phyloP scores from a whole-genome alignment of 495 filamentous ascomycete species.

The Aspergillus egyptiacus region DNA sequence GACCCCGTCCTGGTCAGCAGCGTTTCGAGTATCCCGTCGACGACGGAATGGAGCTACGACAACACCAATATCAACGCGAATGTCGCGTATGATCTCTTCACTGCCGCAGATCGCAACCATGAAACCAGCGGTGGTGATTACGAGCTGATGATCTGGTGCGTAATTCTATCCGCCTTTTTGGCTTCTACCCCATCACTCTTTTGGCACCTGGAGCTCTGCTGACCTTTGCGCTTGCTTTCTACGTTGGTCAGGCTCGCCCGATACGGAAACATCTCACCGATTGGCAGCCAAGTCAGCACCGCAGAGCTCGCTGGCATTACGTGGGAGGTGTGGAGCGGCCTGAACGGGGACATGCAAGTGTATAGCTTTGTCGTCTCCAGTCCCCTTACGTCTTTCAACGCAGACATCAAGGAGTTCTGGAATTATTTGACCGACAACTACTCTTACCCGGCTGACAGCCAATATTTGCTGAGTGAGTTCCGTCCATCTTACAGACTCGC shows the following conservation, averaged over 20 bases:
- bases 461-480: conserved; percentile 43
- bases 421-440: conserved; percentile 32
- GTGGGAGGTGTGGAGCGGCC: conserved; percentile 37
- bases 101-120: conserved; percentile 39
- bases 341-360: conserved; percentile 34
- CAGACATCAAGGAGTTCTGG: conserved; percentile 42
- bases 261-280: conserved; percentile 34
- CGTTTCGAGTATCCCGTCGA: conserved; percentile 33
- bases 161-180: neutral
- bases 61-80: conserved; percentile 35
- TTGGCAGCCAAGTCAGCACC: conserved; percentile 29
- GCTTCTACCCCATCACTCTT: neutral
- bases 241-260: conserved; percentile 26
- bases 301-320: conserved; percentile 26
- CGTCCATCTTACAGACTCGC: neutral
- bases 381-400: conserved; percentile 27
- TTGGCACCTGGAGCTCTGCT: neutral
- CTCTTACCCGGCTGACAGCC: conserved; percentile 30
- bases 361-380: conserved; percentile 41
- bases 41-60: conserved; percentile 35
- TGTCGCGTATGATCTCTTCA: conserved; percentile 46
- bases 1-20: conserved; percentile 29
- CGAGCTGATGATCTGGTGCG: conserved; percentile 47
- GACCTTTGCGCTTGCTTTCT: neutral
- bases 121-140: conserved; percentile 41